Evolutionary conservation across 2,329 filamentous ascomycete genomes (phyloP).

Genomic region (Scytalidium lignicola): DNA sequence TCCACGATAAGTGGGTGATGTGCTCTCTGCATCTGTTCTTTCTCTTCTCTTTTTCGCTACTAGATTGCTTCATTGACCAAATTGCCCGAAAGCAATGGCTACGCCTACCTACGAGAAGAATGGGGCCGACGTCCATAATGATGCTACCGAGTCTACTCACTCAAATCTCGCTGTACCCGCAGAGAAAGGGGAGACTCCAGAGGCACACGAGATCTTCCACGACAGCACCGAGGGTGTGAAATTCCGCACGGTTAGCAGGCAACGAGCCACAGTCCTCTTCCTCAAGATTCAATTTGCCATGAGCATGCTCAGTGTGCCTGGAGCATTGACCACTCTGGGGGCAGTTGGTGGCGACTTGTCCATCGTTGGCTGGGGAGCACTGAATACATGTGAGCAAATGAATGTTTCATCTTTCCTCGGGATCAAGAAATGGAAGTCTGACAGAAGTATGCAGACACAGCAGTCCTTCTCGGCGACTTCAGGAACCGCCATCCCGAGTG

Average conservation of each 20-base stretch:
- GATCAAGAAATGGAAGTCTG: conserved; percentile 8
- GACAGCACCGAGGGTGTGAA: conserved; percentile 37
- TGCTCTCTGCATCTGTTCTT: background rate
- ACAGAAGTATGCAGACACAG: conserved; percentile 28
- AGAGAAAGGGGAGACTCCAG: background rate
- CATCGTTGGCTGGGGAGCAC: conserved; percentile 32
- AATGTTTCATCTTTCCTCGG: background rate
- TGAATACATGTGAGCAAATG: conserved; percentile 25
- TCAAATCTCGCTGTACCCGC: background rate
- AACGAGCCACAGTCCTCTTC: conserved; percentile 43
- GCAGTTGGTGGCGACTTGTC: conserved; percentile 38
- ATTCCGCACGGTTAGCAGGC: conserved; percentile 44
- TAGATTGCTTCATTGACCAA: background rate
- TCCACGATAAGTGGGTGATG: background rate
- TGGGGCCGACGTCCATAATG: background rate
- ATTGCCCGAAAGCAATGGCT: background rate
- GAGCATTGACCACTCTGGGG: conserved; percentile 37
- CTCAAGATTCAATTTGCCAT: conserved; percentile 38
- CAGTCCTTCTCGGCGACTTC: conserved; percentile 45
- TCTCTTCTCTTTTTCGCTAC: background rate
- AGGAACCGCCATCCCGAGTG: conserved; percentile 45
- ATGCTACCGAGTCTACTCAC: background rate
- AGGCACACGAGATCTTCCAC: conserved; percentile 39
- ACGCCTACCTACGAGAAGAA: background rate
- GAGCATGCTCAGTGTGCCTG: conserved; percentile 37